A percentile compares a stretch with the other conserved stretches of the same genome.
These are phyloP conservation scores for Chaetomium fimeti DNA, from an alignment of 495 filamentous ascomycete species.

Conservation along the genomic window DNA sequence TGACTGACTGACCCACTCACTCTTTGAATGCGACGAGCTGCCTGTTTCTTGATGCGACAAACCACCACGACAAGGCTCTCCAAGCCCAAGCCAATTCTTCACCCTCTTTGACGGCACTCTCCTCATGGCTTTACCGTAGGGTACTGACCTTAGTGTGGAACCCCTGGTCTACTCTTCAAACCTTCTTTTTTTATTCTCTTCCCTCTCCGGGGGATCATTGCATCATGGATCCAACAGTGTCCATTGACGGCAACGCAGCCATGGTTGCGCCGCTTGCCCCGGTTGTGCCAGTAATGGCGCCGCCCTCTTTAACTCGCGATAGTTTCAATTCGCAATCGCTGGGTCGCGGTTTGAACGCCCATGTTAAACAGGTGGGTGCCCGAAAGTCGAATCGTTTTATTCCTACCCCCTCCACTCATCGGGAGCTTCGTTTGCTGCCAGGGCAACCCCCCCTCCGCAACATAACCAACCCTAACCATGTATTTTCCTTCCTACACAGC, in stretches of 20 bases:
- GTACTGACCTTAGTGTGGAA: neutral
- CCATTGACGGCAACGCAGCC: neutral
- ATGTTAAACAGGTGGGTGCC: conserved; percentile 48
- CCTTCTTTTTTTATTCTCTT: neutral
- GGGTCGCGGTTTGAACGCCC: conserved; percentile 43
- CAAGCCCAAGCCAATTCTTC: neutral
- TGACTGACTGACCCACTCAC: conserved; percentile 5
- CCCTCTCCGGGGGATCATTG: neutral
- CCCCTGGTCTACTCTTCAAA: neutral
- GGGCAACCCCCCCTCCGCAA: neutral
- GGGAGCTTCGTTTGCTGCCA: conserved; percentile 1
- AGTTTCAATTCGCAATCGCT: conserved; percentile 45
- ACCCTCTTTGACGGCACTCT: neutral
- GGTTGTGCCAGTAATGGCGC: conserved; percentile 21
- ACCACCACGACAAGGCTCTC: conserved; percentile 10
- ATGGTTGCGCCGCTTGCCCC: conserved; percentile 19
- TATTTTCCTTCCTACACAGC: neutral
- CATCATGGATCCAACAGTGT: conserved; percentile 17
- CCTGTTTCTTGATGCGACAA: neutral
- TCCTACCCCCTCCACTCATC: conserved; percentile 7
- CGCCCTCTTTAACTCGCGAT: conserved; percentile 33
- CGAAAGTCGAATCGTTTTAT: conserved; percentile 19
- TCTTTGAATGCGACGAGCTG: neutral
- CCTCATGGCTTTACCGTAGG: neutral
- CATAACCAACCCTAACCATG: neutral